Percentiles rank a stretch among this genome's conserved stretches.
Conservation (phyloP, 495 filamentous ascomycete genomes). For the Bacidia rubella region DNA sequence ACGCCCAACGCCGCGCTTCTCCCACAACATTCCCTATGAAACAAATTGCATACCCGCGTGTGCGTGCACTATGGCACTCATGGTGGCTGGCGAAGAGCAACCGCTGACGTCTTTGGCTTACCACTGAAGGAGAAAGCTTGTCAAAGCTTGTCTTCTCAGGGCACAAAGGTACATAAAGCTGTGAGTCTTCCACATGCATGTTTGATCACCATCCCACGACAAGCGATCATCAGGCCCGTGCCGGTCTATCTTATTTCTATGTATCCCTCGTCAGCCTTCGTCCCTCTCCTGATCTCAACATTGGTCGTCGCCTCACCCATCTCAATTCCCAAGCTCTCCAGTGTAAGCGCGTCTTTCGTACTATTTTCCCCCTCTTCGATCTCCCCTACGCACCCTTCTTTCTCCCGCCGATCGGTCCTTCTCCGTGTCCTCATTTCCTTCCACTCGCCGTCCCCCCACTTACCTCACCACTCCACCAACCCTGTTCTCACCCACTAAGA, state of each 20-base stretch:
- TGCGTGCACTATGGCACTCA: no score
- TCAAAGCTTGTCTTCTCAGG: background rate
- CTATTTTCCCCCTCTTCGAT: no score
- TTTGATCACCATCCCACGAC: background rate
- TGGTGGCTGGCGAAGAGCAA: background rate
- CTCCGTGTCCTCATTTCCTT: no score
- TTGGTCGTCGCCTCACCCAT: no score
- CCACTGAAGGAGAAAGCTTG: background rate
- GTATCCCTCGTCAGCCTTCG: no score
- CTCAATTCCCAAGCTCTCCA: no score
- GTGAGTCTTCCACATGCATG: background rate
- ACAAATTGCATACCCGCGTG: background rate
- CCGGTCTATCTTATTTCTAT: no score
- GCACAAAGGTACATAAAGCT: background rate
- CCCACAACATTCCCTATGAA: background rate
- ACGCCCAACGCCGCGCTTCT: no score
- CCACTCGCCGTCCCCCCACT: background rate
- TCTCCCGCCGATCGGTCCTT: no score
- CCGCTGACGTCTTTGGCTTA: background rate
- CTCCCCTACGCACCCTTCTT: no score
- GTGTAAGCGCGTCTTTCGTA: no score
- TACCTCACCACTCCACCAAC: background rate
- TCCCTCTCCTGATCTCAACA: no score
- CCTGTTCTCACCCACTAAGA: background rate
- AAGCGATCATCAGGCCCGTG: background rate